phyloP scores from a whole-genome alignment of 768 basidiomycete genomes.

The Xerocomellus amylosporus region DNA sequence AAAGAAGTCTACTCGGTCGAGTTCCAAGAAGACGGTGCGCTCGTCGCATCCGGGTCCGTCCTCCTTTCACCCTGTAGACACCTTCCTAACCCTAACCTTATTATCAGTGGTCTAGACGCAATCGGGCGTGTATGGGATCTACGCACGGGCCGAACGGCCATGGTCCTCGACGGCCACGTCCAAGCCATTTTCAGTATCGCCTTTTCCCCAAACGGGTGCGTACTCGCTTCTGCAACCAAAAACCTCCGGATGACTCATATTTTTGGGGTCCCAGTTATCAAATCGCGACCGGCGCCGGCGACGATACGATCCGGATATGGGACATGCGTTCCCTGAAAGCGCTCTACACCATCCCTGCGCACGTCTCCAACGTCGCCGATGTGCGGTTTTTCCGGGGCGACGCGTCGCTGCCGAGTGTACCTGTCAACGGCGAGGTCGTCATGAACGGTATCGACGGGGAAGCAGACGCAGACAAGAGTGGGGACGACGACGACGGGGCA shows the following conservation, averaged over 20 bases:
- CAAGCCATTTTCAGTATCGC: constrained; percentile 87
- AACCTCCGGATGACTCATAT: constrained; percentile 1
- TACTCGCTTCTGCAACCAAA: constrained; percentile 7
- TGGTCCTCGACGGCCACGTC: constrained; percentile 97
- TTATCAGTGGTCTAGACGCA: constrained; percentile 83
- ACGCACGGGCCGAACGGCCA: constrained; percentile 90
- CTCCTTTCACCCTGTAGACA: not conserved
- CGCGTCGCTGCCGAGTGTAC: constrained; percentile 44
- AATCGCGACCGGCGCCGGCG: constrained; percentile 94
- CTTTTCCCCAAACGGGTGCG: constrained; percentile 95
- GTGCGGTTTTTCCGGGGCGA: constrained; percentile 87
- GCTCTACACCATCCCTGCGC: constrained; percentile 95
- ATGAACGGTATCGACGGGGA: constrained; percentile 44
- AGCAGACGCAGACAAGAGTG: constrained; percentile 23
- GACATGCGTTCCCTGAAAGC: constrained; percentile 92
- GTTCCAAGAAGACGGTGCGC: constrained; percentile 92
- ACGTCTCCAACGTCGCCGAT: constrained; percentile 92
- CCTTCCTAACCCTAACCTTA: not conserved
- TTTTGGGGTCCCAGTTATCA: constrained; percentile 65
- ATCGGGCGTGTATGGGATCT: constrained; percentile 98
- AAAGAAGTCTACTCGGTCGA: constrained; percentile 96
- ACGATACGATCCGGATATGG: constrained; percentile 99
- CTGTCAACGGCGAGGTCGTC: constrained; percentile 40
- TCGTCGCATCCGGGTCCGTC: constrained; percentile 88
- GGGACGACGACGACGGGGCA: constrained; percentile 25